A percentile compares a stretch with the other conserved stretches of the same genome.
Evolutionary conservation across 2,329 filamentous ascomycete species (phyloP).

Genomic region (Fusarium mundagurra): DNA sequence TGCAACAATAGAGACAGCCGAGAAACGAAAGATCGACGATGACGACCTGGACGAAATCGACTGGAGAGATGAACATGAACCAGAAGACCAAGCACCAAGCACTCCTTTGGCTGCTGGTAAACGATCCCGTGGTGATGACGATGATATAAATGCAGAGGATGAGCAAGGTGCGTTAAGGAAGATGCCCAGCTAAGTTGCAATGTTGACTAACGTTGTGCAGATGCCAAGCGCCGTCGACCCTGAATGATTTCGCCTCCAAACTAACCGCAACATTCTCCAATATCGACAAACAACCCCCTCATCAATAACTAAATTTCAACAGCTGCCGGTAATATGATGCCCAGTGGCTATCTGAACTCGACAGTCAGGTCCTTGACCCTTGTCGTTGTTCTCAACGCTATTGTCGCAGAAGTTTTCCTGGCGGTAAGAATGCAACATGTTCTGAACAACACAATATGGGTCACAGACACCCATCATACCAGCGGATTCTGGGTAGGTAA

Average conservation of each 20-base stretch:
- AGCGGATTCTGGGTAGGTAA: constrained; percentile 28
- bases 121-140: constrained; percentile 43
- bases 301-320: constrained; percentile 11
- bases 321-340: constrained; percentile 12
- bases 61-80: constrained; percentile 44
- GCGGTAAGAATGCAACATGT: constrained; percentile 38
- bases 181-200: background rate
- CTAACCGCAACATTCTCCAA: constrained; percentile 31
- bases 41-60: constrained; percentile 45
- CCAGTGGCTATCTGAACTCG: background rate
- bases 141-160: constrained; percentile 46
- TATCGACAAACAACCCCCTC: constrained; percentile 6
- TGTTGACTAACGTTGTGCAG: constrained; percentile 49
- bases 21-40: constrained; percentile 23
- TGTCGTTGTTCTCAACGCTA: background rate
- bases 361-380: background rate
- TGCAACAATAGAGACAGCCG: constrained; percentile 34
- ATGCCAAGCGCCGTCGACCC: constrained; percentile 63
- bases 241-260: constrained; percentile 29
- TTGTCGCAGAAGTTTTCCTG: constrained; percentile 17
- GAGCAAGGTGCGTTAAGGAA: constrained; percentile 43
- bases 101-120: constrained; percentile 40
- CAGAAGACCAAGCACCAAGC: constrained; percentile 30
- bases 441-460: constrained; percentile 4
- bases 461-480: background rate